Percentiles rank a stretch among this genome's conserved stretches.
phyloP scores from a whole-genome alignment of 2,329 filamentous ascomycete genomes.

The Diaporthe sp. region DNA sequence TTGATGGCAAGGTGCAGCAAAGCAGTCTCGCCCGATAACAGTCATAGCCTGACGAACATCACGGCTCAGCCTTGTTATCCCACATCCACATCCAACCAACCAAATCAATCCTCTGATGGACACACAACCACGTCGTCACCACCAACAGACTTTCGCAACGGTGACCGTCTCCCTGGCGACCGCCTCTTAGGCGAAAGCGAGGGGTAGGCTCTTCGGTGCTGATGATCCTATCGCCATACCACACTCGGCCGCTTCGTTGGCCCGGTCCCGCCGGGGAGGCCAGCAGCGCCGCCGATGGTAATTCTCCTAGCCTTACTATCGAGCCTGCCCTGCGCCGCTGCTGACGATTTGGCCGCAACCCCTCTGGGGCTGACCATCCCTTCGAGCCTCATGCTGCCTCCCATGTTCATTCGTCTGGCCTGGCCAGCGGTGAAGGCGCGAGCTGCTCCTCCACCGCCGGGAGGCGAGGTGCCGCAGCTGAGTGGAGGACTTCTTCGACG shows the following conservation, averaged over 20 bases:
- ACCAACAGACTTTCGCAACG: not conserved
- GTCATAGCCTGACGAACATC: not conserved
- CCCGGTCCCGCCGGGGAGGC: conserved; percentile 26
- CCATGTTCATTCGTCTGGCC: conserved; percentile 70
- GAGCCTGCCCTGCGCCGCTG: conserved; percentile 38
- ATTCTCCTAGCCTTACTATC: conserved; percentile 54
- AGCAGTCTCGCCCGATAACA: not conserved
- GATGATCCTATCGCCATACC: conserved; percentile 46
- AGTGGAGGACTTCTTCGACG: conserved; percentile 67
- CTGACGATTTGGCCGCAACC: conserved; percentile 32
- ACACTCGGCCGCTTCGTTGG: conserved; percentile 42
- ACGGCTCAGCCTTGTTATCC: not conserved
- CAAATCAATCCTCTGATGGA: not conserved
- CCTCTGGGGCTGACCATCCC: conserved; percentile 41
- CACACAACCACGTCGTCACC: not conserved
- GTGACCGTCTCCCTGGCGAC: conserved; percentile 3
- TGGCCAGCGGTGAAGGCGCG: conserved; percentile 65
- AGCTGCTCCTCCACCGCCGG: conserved; percentile 45
- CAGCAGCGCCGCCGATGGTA: conserved; percentile 57
- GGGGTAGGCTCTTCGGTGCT: conserved; percentile 38
- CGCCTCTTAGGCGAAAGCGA: conserved; percentile 33
- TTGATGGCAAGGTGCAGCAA: not conserved
- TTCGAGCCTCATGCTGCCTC: conserved; percentile 54
- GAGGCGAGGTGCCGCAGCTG: conserved; percentile 59
- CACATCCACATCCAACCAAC: not conserved